Conservation (phyloP, 129 eudicot genomes). For the Pseudognaphalium luteoalbum region DNA sequence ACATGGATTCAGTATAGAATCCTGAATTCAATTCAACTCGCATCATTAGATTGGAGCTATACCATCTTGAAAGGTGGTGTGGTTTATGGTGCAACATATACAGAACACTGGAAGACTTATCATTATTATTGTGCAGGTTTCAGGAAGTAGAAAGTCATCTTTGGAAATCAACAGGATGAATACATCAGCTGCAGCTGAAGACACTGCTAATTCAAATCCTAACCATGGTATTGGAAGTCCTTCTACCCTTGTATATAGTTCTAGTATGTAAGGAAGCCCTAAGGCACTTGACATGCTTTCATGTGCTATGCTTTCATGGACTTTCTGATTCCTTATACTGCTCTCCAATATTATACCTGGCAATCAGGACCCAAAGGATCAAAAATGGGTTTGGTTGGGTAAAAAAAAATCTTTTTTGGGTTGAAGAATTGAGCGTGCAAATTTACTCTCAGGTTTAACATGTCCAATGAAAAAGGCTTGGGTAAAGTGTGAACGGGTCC, state of each 20-base stretch:
- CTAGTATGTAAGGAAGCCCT: neutral
- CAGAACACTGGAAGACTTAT: neutral
- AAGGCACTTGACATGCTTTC: neutral
- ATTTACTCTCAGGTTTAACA: no score
- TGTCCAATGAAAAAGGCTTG: no score
- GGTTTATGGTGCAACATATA: neutral
- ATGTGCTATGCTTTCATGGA: no score
- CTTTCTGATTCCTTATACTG: no score
- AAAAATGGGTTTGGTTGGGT: no score
- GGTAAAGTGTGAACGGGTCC: no score
- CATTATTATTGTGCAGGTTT: conserved; percentile 20
- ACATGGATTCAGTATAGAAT: neutral
- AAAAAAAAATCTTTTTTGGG: no score
- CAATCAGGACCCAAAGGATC: no score
- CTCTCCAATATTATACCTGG: no score
- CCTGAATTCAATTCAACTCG: neutral
- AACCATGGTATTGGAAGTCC: conserved; percentile 14
- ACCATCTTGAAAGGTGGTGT: conserved; percentile 1
- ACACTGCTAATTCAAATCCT: conserved; percentile 40
- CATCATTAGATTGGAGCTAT: neutral
- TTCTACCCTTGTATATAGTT: neutral
- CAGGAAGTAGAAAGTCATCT: conserved; percentile 38
- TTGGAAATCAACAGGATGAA: conserved; percentile 33
- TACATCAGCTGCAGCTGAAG: conserved; percentile 43
- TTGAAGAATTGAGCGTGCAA: no score